Conservation (phyloP, 495 filamentous ascomycete species). For the Jackrogersella minutella region DNA sequence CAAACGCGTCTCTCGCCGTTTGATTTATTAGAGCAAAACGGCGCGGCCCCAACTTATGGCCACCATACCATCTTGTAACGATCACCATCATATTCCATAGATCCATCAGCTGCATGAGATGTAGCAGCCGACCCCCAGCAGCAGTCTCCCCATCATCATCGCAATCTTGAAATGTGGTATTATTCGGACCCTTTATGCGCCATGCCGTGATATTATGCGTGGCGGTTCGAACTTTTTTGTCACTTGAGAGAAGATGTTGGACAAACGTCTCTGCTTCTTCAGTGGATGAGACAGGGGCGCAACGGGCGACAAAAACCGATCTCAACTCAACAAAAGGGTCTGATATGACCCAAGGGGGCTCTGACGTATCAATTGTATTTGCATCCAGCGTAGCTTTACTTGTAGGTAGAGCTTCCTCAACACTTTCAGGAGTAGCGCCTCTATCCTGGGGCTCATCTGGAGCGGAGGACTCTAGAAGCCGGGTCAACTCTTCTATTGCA, state of each 20-base stretch:
- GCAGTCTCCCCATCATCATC: constrained; percentile 98
- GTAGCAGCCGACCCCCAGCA: constrained; percentile 82
- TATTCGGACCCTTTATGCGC: constrained; percentile 61
- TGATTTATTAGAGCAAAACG: constrained; percentile 89
- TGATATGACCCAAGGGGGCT: constrained; percentile 76
- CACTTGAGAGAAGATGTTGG: constrained; percentile 74
- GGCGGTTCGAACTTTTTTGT: constrained; percentile 82
- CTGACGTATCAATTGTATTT: constrained; percentile 30
- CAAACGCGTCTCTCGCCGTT: constrained; percentile 83
- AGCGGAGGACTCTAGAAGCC: constrained; percentile 36
- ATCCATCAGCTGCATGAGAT: constrained; percentile 94
- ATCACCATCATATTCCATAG: constrained; percentile 92
- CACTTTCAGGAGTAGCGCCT: constrained; percentile 27
- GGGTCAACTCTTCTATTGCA: constrained; percentile 71
- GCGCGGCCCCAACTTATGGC: constrained; percentile 84
- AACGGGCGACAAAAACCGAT: constrained; percentile 85
- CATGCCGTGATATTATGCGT: constrained; percentile 88
- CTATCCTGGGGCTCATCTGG: constrained; percentile 27
- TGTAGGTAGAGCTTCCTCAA: constrained; percentile 1
- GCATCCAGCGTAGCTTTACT: constrained; percentile 3
- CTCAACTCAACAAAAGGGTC: constrained; percentile 79
- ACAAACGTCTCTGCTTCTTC: constrained; percentile 73
- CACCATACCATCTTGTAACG: constrained; percentile 96
- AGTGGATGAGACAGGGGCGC: constrained; percentile 69
- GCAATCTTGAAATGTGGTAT: constrained; percentile 80